phyloP scores from a whole-genome alignment of 208 protist genomes.

The Leishmania arabica region DNA sequence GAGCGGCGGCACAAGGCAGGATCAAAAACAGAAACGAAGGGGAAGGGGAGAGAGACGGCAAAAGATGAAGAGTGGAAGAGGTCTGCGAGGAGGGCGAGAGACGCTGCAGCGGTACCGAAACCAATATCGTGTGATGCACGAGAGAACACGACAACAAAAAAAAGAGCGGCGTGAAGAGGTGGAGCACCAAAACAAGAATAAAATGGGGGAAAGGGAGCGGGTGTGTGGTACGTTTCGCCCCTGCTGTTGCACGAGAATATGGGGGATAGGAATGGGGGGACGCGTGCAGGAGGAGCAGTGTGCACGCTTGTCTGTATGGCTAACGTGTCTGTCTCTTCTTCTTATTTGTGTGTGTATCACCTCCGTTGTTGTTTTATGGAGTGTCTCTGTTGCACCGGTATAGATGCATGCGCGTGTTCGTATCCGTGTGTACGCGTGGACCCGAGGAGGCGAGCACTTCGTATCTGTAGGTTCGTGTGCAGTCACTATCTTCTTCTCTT shows the following conservation, averaged over 20 bases:
- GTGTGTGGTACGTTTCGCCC: not conserved
- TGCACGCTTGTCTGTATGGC: not conserved
- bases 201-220: not conserved
- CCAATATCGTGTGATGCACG: not conserved
- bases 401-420: not conserved
- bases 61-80: conserved; percentile 2
- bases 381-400: not conserved
- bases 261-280: not conserved
- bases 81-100: not conserved
- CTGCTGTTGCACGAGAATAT: not conserved
- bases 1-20: no score
- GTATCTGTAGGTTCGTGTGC: not conserved
- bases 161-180: no score
- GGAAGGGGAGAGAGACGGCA: not conserved
- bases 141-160: not conserved
- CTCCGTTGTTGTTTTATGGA: not conserved
- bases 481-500: no score
- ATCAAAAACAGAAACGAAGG: not conserved
- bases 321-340: not conserved
- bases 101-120: not conserved
- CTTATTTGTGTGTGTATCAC: not conserved
- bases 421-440: not conserved
- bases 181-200: not conserved
- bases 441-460: not conserved
- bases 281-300: not conserved